Base-by-base conservation (phyloP, 2,329 filamentous ascomycete genomes). In the Cladophialophora psammophila region DNA sequence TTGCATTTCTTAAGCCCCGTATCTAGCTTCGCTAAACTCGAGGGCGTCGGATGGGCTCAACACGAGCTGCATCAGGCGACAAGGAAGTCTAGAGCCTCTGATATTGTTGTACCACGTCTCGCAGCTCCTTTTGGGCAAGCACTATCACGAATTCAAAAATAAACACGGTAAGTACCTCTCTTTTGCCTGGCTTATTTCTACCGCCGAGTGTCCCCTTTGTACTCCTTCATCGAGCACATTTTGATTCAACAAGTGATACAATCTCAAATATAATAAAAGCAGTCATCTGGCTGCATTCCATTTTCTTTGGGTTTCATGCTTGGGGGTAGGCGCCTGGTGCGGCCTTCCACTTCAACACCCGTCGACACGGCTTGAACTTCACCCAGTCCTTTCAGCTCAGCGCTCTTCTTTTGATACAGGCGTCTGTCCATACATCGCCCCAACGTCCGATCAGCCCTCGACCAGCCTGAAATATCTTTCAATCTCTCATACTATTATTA, bases 1-100 rank as follows among this genome's bases (percentile, higher is more conserved):
- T 60, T 61, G 59, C 59, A 61, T 61, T 45, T 20, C 20, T 45
- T 45, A 26, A 12, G 5, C 32, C 31, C 18, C 34, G 35, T 45
- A 36, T 61, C 31, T 52, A n/a, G 32, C 32, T 53, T 61, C 59
- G 36, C 59, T 34, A 61, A 36, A 13, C 36, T 52, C 45, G n/a
- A 53, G 59, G 45, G 8, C 18, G 18, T 50, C 20, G 32, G 56
- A 36, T 59, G 52, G 20, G 18, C n/a, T 38, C 31, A 48, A 57
- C 50, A 48, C 52, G 52, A n/a, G 6, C 20, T 40, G 55, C 59
- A 52, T 50, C 45, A 38, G 59, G 59, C 59, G 59, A 61, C 45
- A 61, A 53, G 31, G 50, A 52, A 31, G n/a, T 61, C 59, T 53
- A 61, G 59, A 61, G 59, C 59, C 59, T 61, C 59, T 32, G 10